Percentiles rank a stretch among this genome's conserved stretches.
Evolutionary conservation across 257 asterid species (phyloP).

Genomic region (Rubia yunnanensis): DNA sequence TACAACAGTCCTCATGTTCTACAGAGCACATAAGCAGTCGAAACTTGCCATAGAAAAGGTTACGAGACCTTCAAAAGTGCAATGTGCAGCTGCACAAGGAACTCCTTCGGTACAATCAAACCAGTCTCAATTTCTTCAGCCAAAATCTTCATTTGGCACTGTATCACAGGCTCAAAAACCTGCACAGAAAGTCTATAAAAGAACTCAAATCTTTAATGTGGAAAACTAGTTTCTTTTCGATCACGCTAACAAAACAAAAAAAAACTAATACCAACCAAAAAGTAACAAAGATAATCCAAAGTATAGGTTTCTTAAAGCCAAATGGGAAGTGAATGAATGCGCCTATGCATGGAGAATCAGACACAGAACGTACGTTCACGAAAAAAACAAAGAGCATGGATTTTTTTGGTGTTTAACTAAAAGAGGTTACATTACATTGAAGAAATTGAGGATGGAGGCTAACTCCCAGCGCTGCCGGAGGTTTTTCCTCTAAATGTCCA

Average conservation of each 20-base stretch:
- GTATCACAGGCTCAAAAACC: constrained; percentile 69
- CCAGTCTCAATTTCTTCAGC: constrained; percentile 85
- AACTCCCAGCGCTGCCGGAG: constrained; percentile 90
- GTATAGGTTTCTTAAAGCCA: no score
- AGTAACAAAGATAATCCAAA: neutral
- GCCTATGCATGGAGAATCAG: neutral
- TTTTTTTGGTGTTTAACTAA: neutral
- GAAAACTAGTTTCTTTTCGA: neutral
- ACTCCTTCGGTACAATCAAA: constrained; percentile 52
- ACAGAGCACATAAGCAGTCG: neutral
- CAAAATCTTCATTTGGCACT: constrained; percentile 45
- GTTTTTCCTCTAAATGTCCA: constrained; percentile 30
- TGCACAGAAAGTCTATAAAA: constrained; percentile 3
- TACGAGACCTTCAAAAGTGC: constrained; percentile 57
- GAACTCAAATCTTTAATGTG: constrained; percentile 5
- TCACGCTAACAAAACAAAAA: neutral
- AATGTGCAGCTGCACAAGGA: constrained; percentile 66
- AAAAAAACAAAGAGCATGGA: neutral
- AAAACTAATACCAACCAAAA: neutral
- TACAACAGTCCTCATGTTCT: neutral
- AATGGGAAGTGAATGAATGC: neutral
- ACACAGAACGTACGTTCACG: neutral
- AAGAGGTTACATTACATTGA: constrained; percentile 34
- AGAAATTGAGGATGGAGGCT: constrained; percentile 84
- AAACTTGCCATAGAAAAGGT: neutral